A percentile compares a stretch with the other conserved stretches of the same genome.
phyloP scores from a whole-genome alignment of 768 basidiomycete genomes.

The Termitomyces sp. region DNA sequence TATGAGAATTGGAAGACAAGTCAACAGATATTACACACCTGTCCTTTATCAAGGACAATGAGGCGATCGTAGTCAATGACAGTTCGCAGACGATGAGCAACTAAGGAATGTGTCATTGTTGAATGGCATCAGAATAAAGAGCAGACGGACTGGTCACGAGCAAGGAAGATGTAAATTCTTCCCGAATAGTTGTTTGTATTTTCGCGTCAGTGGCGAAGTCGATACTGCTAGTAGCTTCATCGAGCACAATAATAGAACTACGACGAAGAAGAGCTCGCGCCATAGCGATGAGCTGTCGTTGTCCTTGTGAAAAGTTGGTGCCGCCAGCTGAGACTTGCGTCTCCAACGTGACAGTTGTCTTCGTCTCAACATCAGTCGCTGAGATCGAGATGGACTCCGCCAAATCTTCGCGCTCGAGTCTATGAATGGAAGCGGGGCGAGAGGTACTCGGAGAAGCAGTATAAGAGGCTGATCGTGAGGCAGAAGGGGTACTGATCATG shows the following conservation, averaged over 20 bases:
- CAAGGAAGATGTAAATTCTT: conserved; percentile 76
- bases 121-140: neutral
- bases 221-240: conserved; percentile 84
- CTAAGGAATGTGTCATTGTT: conserved; percentile 23
- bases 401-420: conserved; percentile 35
- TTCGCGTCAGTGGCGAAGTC: conserved; percentile 88
- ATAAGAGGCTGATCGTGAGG: conserved; percentile 45
- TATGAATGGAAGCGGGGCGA: conserved; percentile 37
- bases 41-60: conserved; percentile 75
- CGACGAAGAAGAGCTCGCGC: conserved; percentile 74
- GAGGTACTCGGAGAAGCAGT: conserved; percentile 45
- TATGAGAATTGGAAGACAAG: neutral
- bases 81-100: conserved; percentile 74
- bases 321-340: conserved; percentile 85
- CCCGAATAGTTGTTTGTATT: conserved; percentile 84
- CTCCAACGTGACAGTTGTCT: conserved; percentile 60
- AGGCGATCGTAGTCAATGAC: conserved; percentile 81
- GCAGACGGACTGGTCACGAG: conserved; percentile 62
- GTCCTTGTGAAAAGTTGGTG: conserved; percentile 90
- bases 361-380: conserved; percentile 54
- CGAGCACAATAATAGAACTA: conserved; percentile 73
- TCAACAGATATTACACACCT: conserved; percentile 26
- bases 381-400: conserved; percentile 40
- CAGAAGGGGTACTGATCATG: conserved; percentile 54
- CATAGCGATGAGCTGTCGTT: conserved; percentile 86